Evolutionary conservation across 2,329 filamentous ascomycete genomes (phyloP).

Genomic region (Pseudogymnoascus sp.): DNA sequence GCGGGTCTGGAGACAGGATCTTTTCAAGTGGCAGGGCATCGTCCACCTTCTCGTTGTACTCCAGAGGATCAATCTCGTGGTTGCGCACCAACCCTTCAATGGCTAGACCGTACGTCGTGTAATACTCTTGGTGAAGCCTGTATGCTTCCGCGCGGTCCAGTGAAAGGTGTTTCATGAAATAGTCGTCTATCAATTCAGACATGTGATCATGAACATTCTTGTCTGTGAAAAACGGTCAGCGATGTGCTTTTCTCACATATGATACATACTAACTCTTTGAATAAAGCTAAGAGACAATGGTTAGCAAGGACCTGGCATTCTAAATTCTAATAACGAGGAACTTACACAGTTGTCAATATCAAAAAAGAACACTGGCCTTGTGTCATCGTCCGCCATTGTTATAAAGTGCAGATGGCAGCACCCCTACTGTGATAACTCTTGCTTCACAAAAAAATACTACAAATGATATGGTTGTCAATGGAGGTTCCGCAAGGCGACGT

Average conservation of each 20-base stretch:
- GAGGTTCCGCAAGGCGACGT: neutral
- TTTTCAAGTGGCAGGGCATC: slow-evolving; percentile 84
- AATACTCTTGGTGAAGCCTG: slow-evolving; percentile 84
- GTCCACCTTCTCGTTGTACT: slow-evolving; percentile 92
- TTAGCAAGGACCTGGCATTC: neutral
- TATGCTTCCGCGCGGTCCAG: slow-evolving; percentile 73
- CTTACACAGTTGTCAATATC: slow-evolving; percentile 94
- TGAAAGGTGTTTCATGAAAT: slow-evolving; percentile 59
- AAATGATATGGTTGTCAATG: neutral
- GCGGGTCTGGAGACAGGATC: slow-evolving; percentile 72
- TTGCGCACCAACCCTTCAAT: slow-evolving; percentile 91
- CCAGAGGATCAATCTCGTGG: slow-evolving; percentile 89
- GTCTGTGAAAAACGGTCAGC: slow-evolving; percentile 38
- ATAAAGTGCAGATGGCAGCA: neutral
- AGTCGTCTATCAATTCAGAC: slow-evolving; percentile 66
- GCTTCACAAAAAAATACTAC: neutral
- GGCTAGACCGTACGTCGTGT: slow-evolving; percentile 91
- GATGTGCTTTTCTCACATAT: neutral
- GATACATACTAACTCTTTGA: slow-evolving; percentile 60
- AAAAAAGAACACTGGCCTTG: slow-evolving; percentile 62
- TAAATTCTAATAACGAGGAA: slow-evolving; percentile 18
- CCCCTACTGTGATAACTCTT: neutral
- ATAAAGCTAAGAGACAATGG: slow-evolving; percentile 54
- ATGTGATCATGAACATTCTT: slow-evolving; percentile 83
- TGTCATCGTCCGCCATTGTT: slow-evolving; percentile 14